Conservation (phyloP, 305 asterid species). For the Fraxinus floribunda region DNA sequence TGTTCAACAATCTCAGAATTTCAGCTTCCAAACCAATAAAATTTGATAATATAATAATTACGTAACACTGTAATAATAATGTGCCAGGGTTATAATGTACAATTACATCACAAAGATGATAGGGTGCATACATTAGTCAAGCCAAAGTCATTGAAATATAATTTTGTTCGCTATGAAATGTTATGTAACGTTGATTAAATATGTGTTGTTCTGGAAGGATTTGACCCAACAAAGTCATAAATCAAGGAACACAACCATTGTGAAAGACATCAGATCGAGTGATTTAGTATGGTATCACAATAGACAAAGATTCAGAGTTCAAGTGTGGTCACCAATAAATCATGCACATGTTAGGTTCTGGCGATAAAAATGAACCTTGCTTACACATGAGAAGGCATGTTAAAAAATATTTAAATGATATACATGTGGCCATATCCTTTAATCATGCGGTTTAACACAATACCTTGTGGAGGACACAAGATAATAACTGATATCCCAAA, state of each 20-base stretch:
- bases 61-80: neutral
- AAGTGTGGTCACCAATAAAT: neutral
- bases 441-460: neutral
- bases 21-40: neutral
- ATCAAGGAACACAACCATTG: neutral
- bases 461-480: neutral
- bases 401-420: neutral
- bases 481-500: neutral
- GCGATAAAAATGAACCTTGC: neutral
- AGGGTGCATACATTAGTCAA: neutral
- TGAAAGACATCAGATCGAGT: neutral
- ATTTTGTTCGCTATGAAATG: neutral
- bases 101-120: neutral
- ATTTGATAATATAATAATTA: neutral
- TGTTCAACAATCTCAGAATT: constrained; percentile 26
- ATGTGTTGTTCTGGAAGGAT: neutral
- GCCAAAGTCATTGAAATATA: neutral
- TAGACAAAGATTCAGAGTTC: neutral
- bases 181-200: neutral
- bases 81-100: neutral
- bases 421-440: neutral
- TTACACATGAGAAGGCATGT: neutral
- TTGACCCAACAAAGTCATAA: neutral
- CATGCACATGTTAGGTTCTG: neutral
- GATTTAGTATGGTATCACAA: neutral